A percentile compares a stretch with the other conserved stretches of the same genome.
These are phyloP conservation scores for Coniochaeta sp. DNA, from an alignment of 2,329 filamentous ascomycete species.

Conservation along the genomic window DNA sequence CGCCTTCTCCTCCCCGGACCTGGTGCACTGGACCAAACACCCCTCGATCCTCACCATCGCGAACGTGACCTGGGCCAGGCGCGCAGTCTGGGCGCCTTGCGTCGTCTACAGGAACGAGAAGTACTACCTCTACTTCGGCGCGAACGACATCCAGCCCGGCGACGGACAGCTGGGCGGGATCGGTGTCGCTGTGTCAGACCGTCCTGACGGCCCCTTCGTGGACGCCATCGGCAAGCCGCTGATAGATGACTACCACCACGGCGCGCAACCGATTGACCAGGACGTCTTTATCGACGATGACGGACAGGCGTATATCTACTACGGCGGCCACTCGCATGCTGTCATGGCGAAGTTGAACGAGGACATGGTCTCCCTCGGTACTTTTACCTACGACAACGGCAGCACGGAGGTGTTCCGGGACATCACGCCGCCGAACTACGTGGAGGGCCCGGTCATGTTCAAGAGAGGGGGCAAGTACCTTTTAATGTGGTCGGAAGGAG, in stretches of 20 bases:
- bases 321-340: slow-evolving; percentile 33
- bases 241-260: slow-evolving; percentile 34
- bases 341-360: slow-evolving; percentile 33
- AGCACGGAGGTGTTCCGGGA: slow-evolving; percentile 26
- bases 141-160: slow-evolving; percentile 35
- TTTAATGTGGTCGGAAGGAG: slow-evolving; percentile 37
- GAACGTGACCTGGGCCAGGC: slow-evolving; percentile 33
- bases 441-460: slow-evolving; percentile 35
- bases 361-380: slow-evolving; percentile 34
- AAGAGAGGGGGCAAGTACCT: slow-evolving; percentile 34
- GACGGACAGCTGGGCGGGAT: slow-evolving; percentile 28
- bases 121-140: slow-evolving; percentile 44
- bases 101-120: slow-evolving; percentile 33
- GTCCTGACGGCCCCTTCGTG: slow-evolving; percentile 30
- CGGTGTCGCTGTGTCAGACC: slow-evolving; percentile 29
- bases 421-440: slow-evolving; percentile 38
- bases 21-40: slow-evolving; percentile 42
- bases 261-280: slow-evolving; percentile 40
- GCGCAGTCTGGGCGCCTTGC: slow-evolving; percentile 41
- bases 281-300: slow-evolving; percentile 35
- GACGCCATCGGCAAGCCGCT: slow-evolving; percentile 34
- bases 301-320: slow-evolving; percentile 34
- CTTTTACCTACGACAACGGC: slow-evolving; percentile 31
- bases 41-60: slow-evolving; percentile 31
- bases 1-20: slow-evolving; percentile 41